Evolutionary conservation across 2,329 filamentous ascomycete species (phyloP), one percentile per base, ranked within the genome.

Genomic region (Pseudogymnoascus sp.): DNA sequence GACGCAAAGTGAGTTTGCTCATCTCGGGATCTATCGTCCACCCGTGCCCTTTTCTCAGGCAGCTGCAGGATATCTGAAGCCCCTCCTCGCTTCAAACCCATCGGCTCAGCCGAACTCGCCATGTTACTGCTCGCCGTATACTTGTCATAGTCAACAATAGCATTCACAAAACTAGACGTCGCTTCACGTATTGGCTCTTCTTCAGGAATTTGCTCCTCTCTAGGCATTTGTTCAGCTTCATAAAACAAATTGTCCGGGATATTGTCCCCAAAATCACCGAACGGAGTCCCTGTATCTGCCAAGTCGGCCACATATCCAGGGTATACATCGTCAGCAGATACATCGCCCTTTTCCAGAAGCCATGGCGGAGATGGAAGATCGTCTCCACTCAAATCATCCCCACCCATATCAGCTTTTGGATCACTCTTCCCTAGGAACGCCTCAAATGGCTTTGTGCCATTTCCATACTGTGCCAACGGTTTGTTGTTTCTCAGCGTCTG

Each of bases 341-440:
- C 58, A 6, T 12, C 10, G 31, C 39, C 33, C n/a, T 43, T 52
- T 8, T 60, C 63, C 14, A 76, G 37, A 11, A 76, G 64, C 11
- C 64, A 60, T 23, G 73, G 73, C 26, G 74, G 71, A 6, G 75
- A 74, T 26, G 75, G 75, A 26, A 79, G 66, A 61, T 77, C 73
- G 8, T 72, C 72, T 11, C 74, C 74, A 58, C 73, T 75, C 4
- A 71, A 73, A 41, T 60, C 61, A 23, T 38, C 26, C 4, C 35
- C 39, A 12, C 26, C 19, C 11, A 52, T 12, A 62, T 65, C 14
- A 16, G 65, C 60, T 21, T 52, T 55, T 31, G 31, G 45, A 14
- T n/a, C 37, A 14, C 62, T 61, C 11, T 63, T 62, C 19, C 16
- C 58, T 10, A 66, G 45, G 33, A 70, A 72, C 5, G 67, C 63